Evolutionary conservation across 2,329 filamentous ascomycete species (phyloP).

Genomic region (Trichoderma oligosporum): DNA sequence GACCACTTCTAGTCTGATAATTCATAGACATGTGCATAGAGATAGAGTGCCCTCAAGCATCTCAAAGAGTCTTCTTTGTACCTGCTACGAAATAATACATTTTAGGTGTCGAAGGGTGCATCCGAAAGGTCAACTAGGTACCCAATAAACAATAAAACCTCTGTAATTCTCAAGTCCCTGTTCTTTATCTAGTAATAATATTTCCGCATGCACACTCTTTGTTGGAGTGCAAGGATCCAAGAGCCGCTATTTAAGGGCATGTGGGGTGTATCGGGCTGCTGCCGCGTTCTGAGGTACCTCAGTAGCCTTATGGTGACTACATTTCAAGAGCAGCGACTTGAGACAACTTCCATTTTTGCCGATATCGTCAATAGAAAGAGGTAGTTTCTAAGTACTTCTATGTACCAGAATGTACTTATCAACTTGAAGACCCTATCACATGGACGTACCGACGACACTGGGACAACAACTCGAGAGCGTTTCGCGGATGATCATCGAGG

Average conservation of each 20-base stretch:
- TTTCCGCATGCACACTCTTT: conserved; percentile 11
- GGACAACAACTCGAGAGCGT: background rate
- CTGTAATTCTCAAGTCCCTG: too few species aligned
- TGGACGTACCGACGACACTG: conserved; percentile 8
- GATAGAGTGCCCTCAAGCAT: too few species aligned
- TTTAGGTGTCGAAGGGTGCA: too few species aligned
- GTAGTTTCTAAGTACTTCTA: background rate
- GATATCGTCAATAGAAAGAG: accelerated
- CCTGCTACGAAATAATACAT: too few species aligned
- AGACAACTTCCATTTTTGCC: background rate
- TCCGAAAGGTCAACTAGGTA: too few species aligned
- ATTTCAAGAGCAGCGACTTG: background rate
- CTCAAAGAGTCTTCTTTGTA: too few species aligned
- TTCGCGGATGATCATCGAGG: conserved; percentile 18
- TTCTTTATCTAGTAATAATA: too few species aligned
- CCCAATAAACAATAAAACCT: too few species aligned
- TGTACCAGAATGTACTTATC: background rate
- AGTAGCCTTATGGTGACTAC: background rate
- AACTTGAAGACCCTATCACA: conserved; percentile 5
- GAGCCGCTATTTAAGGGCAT: conserved; percentile 4
- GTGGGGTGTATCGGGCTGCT: conserved; percentile 7
- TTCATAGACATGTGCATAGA: too few species aligned
- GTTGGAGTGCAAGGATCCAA: background rate
- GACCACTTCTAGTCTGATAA: too few species aligned
- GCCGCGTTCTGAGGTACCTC: background rate